Evolutionary conservation across 495 filamentous ascomycete species (phyloP), one percentile per base, ranked within the genome.

Genomic region (Neurospora sp.): DNA sequence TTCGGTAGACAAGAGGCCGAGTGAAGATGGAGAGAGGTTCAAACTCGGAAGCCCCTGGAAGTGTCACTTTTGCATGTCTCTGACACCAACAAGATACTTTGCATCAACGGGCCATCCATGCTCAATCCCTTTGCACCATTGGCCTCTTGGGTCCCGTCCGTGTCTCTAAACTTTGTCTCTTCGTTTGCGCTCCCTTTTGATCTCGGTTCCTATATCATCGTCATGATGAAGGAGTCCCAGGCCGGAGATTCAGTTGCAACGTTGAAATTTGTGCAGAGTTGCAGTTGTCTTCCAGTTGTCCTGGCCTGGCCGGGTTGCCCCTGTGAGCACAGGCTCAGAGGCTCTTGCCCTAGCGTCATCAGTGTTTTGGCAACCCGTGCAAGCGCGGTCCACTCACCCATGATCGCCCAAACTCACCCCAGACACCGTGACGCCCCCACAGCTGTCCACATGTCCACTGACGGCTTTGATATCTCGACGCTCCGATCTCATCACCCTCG

Each of bases 301-400:
- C 53, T 61, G 53, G 4, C 53, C 4, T 61, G 27, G 22, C 22
- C 53, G 53, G 27, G 53, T 61, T 35, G 53, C 27, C 53, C 53
- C 53, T 61, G 53, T 61, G 53, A 31, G 27, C 27, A 35, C 18
- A n/a, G 71, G 71, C 70, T 69, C 74, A 27, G 70, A 68, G 70
- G 71, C 59, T 70, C 59, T 76, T 70, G 59, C 73, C 76, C 75
- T 76, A 75, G 73, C 72, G 53, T 75, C 75, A 73, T 70, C 72
- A 69, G 71, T 71, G 76, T 78, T 79, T 75, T 76, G 74, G 72
- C 61, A 74, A 78, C 76, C 73, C 73, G 75, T n/a, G 76, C 76
- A 74, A 75, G 72, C 71, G 71, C 59, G 41, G 61, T 70, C 68
- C 27, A 61, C 53, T 35, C 73, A 74, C 78, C 78, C 78, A 80